These are phyloP conservation scores for Lolium perenne DNA, from an alignment of 176 grass and related monocot genomes.

Conservation along the genomic window DNA sequence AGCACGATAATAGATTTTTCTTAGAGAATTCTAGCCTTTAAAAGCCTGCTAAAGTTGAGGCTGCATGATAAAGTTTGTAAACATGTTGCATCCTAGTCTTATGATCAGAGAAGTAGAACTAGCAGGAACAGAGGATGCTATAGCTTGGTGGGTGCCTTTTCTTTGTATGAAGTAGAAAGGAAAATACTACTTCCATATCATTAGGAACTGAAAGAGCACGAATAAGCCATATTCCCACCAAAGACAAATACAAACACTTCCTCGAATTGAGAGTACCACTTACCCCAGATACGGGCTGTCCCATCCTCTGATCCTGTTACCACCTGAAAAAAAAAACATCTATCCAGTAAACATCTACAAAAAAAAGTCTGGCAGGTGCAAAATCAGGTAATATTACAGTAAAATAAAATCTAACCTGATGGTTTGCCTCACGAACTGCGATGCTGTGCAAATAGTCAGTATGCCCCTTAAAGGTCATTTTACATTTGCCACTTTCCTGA, in stretches of 20 bases:
- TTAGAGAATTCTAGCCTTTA: constrained; percentile 7
- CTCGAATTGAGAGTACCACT: constrained; percentile 37
- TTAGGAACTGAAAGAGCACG: constrained; percentile 12
- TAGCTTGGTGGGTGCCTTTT: constrained; percentile 16
- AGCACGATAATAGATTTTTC: constrained; percentile 17
- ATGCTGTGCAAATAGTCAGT: constrained; percentile 84
- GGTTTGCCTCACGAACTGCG: constrained; percentile 63
- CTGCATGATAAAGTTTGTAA: background rate
- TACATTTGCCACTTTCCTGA: constrained; percentile 86
- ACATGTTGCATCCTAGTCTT: background rate
- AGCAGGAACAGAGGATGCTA: constrained; percentile 15
- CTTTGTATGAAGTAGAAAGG: background rate
- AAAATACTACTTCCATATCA: background rate
- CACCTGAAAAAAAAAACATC: constrained; percentile 55
- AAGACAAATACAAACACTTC: background rate
- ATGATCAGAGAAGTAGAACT: background rate
- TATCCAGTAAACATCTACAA: background rate
- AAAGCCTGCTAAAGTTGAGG: background rate
- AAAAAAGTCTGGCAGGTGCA: background rate
- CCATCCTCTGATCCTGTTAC: constrained; percentile 97
- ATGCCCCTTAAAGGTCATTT: constrained; percentile 86
- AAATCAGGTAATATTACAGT: background rate
- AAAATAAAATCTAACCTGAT: constrained; percentile 63
- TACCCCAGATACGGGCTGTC: constrained; percentile 94
- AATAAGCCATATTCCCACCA: constrained; percentile 19